Percentiles rank a stretch among this genome's conserved stretches.
These are phyloP conservation scores for Flaveria bidentis DNA, from an alignment of 129 eudicot species.

Conservation along the genomic window DNA sequence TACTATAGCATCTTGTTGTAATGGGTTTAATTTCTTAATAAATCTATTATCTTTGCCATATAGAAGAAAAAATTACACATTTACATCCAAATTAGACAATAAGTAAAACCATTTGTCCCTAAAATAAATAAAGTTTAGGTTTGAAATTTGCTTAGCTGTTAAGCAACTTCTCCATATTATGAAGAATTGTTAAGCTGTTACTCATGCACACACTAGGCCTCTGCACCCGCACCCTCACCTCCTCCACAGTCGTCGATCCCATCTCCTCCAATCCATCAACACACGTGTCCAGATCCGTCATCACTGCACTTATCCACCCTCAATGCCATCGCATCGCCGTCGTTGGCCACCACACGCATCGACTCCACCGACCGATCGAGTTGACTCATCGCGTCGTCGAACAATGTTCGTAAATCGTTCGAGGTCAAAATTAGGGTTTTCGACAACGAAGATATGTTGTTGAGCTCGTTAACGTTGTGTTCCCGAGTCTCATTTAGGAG, in stretches of 20 bases:
- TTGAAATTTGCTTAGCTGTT: too few species aligned
- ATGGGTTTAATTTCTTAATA: too few species aligned
- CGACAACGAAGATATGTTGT: constrained; percentile 50
- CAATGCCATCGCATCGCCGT: constrained; percentile 36
- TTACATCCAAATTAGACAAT: too few species aligned
- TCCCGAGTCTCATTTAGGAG: too few species aligned
- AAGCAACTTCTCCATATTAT: constrained; percentile 42
- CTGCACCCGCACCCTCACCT: constrained; percentile 55
- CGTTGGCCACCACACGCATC: constrained; percentile 29
- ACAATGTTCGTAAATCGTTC: constrained; percentile 42
- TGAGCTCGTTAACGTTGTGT: constrained; percentile 27
- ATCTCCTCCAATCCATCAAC: constrained; percentile 68
- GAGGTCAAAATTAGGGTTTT: constrained; percentile 37
- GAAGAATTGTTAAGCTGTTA: constrained; percentile 70
- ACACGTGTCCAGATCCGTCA: constrained; percentile 73
- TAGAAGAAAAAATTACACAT: too few species aligned
- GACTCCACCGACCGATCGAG: constrained; percentile 47
- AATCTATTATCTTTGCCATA: too few species aligned
- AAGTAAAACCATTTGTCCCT: too few species aligned
- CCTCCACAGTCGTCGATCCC: constrained; percentile 54
- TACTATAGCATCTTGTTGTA: too few species aligned
- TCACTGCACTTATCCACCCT: constrained; percentile 76
- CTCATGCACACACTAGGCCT: constrained; percentile 57
- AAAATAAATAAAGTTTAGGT: too few species aligned
- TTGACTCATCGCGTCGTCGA: constrained; percentile 72